Conservation (phyloP, 2,329 filamentous ascomycete genomes). For the Monosporascus cannonballus region DNA sequence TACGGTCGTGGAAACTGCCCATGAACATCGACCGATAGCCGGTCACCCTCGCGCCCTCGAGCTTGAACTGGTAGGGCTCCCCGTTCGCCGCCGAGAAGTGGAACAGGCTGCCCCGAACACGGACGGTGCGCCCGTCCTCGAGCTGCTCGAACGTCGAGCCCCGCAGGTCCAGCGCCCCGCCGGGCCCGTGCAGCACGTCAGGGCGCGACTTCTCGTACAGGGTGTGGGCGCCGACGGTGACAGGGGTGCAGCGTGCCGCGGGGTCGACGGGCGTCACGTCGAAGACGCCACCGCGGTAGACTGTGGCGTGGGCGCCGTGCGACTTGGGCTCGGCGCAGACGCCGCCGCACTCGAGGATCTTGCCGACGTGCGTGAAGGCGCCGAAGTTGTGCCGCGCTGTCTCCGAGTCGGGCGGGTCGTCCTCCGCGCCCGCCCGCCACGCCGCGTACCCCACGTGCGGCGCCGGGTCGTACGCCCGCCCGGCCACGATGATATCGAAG, state of each 20-base stretch:
- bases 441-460: constrained; percentile 34
- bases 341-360: constrained; percentile 49
- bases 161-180: constrained; percentile 38
- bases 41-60: constrained; percentile 37
- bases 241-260: constrained; percentile 35
- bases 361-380: constrained; percentile 45
- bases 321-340: constrained; percentile 42
- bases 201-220: constrained; percentile 50
- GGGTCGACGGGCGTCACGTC: constrained; percentile 38
- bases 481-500: constrained; percentile 40
- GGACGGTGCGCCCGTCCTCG: constrained; percentile 29
- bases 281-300: constrained; percentile 37
- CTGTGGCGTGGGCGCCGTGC: constrained; percentile 32
- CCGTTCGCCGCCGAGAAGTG: constrained; percentile 18
- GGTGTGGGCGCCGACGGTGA: constrained; percentile 46
- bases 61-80: constrained; percentile 38
- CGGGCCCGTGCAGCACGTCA: constrained; percentile 43
- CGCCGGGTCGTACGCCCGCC: constrained; percentile 35
- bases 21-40: constrained; percentile 41
- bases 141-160: constrained; percentile 37
- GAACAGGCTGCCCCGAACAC: constrained; percentile 35
- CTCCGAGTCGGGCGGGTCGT: constrained; percentile 5
- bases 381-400: constrained; percentile 20
- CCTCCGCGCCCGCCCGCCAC: constrained; percentile 13
- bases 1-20: constrained; percentile 38